Evolutionary conservation across 768 basidiomycete genomes (phyloP).

Genomic region (Mycena galericulata): DNA sequence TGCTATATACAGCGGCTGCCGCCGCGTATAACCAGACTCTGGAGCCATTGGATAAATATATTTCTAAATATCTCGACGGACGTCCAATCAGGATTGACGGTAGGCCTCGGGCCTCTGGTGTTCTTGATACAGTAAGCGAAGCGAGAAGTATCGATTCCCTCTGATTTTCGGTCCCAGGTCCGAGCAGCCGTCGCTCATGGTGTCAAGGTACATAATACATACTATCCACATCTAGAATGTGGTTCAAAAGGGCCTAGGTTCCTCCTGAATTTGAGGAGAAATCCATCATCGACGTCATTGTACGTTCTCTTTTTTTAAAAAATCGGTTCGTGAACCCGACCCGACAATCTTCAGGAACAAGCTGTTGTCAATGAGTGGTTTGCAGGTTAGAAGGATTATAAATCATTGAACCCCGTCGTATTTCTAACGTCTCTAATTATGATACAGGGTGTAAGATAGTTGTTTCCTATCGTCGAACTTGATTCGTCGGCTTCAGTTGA

Average conservation of each 20-base stretch:
- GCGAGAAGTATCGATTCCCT: not conserved
- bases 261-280: constrained; percentile 81
- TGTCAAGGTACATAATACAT: constrained; percentile 47
- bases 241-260: constrained; percentile 44
- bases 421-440: constrained; percentile 27
- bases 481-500: constrained; percentile 10
- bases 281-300: constrained; percentile 67
- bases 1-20: constrained; percentile 67
- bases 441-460: constrained; percentile 54
- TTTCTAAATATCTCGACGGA: constrained; percentile 79
- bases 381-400: constrained; percentile 52
- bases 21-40: constrained; percentile 71
- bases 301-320: constrained; percentile 41
- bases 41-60: constrained; percentile 67
- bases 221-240: not conserved
- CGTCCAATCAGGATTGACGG: constrained; percentile 81
- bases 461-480: constrained; percentile 29
- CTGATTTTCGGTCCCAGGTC: constrained; percentile 53
- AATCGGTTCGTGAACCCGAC: no score
- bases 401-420: constrained; percentile 2
- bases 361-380: constrained; percentile 88
- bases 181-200: constrained; percentile 79
- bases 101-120: constrained; percentile 78
- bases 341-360: constrained; percentile 63
- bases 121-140: constrained; percentile 72